These are phyloP conservation scores for Polyporus tsugae DNA, from an alignment of 1,284 basidiomycete genomes.

Conservation along the genomic window DNA sequence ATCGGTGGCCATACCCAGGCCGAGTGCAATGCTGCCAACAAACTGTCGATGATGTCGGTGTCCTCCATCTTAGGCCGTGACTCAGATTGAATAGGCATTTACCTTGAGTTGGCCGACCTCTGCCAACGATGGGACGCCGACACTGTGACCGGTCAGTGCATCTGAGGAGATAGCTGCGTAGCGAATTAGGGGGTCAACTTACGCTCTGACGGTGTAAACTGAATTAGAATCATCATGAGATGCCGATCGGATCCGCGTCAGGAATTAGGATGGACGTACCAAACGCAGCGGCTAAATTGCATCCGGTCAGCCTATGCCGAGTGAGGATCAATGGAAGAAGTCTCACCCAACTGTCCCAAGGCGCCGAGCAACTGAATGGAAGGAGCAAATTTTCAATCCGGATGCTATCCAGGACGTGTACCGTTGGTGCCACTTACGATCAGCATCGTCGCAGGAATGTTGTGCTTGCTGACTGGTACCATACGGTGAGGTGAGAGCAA, in stretches of 20 bases:
- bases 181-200: conserved; percentile 8
- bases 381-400: conserved; percentile 1
- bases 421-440: conserved; percentile 55
- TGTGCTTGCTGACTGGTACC: conserved; percentile 64
- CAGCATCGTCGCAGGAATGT: conserved; percentile 59
- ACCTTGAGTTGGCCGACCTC: conserved; percentile 29
- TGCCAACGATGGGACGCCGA: conserved; percentile 21
- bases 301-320: conserved; percentile 1
- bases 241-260: not conserved
- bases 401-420: not conserved
- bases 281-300: conserved; percentile 27
- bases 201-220: conserved; percentile 33
- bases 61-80: not conserved
- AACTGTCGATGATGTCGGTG: conserved; percentile 37
- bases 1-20: conserved; percentile 56
- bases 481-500: conserved; percentile 3
- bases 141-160: conserved; percentile 14
- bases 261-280: conserved; percentile 17
- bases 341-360: conserved; percentile 28
- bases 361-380: conserved; percentile 29
- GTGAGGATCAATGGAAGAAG: not conserved
- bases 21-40: conserved; percentile 53
- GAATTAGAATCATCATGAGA: not conserved
- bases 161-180: not conserved
- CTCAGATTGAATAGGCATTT: not conserved